Evolutionary conservation across 306 rosid genomes (phyloP).

Genomic region (Castanospermum australe): DNA sequence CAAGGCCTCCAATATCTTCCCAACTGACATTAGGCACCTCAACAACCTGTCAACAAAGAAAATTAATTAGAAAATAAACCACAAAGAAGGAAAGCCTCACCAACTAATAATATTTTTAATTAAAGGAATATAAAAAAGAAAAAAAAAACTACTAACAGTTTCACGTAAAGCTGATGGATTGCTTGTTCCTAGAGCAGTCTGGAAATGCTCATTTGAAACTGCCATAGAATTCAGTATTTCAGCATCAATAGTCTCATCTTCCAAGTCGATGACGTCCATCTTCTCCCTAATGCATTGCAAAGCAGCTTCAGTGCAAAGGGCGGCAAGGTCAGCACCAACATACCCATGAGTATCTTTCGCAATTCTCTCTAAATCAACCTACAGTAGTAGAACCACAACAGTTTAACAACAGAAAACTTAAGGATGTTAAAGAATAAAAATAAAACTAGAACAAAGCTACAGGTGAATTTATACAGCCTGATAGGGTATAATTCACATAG

Average conservation of each 20-base stretch:
- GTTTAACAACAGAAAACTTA: neutral
- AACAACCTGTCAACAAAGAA: conserved; percentile 41
- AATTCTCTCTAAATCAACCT: conserved; percentile 64
- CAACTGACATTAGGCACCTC: conserved; percentile 59
- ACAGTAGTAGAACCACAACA: neutral
- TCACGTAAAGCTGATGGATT: conserved; percentile 70
- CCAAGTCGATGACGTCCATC: conserved; percentile 69
- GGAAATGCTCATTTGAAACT: conserved; percentile 67
- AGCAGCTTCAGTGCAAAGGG: conserved; percentile 74
- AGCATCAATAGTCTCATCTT: conserved; percentile 66
- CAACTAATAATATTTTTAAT: neutral
- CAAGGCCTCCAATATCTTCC: conserved; percentile 64
- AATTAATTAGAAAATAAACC: neutral
- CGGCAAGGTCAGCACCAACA: conserved; percentile 79
- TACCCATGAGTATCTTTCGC: conserved; percentile 66
- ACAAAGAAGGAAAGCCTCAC: neutral
- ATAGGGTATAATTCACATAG: neutral
- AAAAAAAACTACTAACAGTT: conserved; percentile 45
- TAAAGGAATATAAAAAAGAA: neutral
- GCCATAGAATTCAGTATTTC: conserved; percentile 63
- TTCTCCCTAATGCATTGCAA: conserved; percentile 71
- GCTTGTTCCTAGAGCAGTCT: conserved; percentile 65
- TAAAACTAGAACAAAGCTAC: neutral
- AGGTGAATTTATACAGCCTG: neutral
- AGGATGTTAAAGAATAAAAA: neutral